A percentile compares a stretch with the other conserved stretches of the same genome.
phyloP scores from a whole-genome alignment of 768 basidiomycete genomes.

The Serendipita sp. region DNA sequence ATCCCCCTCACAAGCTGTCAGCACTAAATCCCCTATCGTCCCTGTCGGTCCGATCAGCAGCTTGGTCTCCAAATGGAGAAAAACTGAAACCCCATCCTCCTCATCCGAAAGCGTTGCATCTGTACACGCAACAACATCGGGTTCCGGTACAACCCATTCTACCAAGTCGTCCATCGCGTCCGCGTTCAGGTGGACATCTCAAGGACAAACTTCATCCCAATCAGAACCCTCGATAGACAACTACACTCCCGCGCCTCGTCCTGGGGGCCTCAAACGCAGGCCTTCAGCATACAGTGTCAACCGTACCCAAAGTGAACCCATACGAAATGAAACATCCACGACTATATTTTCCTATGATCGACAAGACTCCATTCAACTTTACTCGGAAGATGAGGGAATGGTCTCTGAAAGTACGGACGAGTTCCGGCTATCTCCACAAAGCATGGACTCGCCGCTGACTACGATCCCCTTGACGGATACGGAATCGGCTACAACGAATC shows the following conservation, averaged over 20 bases:
- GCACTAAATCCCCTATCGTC: background rate
- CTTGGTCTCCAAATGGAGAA: slow-evolving; percentile 4
- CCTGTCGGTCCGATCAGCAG: background rate
- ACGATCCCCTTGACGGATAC: background rate
- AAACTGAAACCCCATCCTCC: background rate
- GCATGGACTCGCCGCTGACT: background rate
- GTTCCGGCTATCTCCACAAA: background rate
- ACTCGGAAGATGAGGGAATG: background rate
- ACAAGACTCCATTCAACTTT: background rate
- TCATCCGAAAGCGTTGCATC: background rate
- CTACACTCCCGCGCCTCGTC: background rate
- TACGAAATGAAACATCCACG: background rate
- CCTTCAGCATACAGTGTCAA: background rate
- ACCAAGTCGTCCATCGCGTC: background rate
- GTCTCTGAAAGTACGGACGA: too few species aligned
- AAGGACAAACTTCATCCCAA: background rate
- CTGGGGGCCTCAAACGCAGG: background rate
- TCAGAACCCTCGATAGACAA: background rate
- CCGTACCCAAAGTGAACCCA: background rate
- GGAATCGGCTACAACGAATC: background rate
- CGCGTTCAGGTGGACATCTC: background rate
- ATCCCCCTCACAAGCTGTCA: background rate
- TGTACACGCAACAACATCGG: too few species aligned
- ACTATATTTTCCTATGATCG: background rate
- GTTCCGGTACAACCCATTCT: background rate